phyloP scores from a whole-genome alignment of 208 protist species.

The Trypanosoma boissoni region DNA sequence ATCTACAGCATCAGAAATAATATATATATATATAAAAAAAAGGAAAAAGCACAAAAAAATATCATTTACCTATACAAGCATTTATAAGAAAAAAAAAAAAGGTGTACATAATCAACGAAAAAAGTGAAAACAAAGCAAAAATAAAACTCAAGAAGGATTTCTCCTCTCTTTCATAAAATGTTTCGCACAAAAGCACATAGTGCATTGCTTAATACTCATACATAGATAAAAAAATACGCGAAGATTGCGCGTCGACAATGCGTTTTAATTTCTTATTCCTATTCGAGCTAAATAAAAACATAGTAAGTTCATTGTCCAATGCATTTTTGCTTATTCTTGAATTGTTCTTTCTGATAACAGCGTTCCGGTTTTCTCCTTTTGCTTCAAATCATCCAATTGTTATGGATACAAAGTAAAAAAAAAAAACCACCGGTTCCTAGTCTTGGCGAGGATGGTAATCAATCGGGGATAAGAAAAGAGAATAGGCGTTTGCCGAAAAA shows the following conservation, averaged over 20 bases:
- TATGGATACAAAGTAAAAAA: not conserved
- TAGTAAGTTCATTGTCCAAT: not conserved
- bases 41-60: conserved; percentile 11
- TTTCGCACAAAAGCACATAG: too few species aligned
- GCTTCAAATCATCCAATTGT: not conserved
- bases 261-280: not conserved
- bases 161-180: too few species aligned
- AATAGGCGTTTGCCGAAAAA: too few species aligned
- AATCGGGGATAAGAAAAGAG: too few species aligned
- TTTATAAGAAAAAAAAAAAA: conserved; percentile 13
- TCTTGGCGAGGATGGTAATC: too few species aligned
- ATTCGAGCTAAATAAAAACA: not conserved
- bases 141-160: conserved; percentile 25
- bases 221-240: too few species aligned
- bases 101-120: not conserved
- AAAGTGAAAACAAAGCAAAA: conserved; percentile 10
- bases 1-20: conserved; percentile 21
- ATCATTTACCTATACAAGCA: conserved; percentile 11
- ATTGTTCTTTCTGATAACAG: not conserved
- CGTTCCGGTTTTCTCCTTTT: not conserved
- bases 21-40: conserved; percentile 13
- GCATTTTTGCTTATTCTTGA: not conserved
- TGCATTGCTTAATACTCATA: too few species aligned
- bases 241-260: too few species aligned
- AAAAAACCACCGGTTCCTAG: too few species aligned